Base-by-base conservation (phyloP, 2,329 filamentous ascomycete species). In the Elsinoe ampelina region DNA sequence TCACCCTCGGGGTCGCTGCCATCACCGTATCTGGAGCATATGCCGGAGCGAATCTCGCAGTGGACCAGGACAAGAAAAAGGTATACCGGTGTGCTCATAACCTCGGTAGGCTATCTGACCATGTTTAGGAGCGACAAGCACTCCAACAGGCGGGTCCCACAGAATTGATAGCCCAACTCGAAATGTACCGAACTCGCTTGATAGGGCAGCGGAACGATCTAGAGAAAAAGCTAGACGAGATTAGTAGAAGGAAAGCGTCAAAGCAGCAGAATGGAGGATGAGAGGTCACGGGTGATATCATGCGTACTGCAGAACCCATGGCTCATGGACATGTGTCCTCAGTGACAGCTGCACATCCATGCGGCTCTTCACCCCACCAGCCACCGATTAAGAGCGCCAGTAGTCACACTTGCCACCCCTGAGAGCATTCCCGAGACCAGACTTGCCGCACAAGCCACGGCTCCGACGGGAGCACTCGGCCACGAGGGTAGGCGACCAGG, bases 41-140 rank as follows among this genome's bases (percentile, higher is more conserved):
- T 60, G 84, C 82, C 62, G 82, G 82, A 20, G 82, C 82, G 17
- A 75, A 76, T 5, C 61, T 84, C 59, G 83, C 83, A 66, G 77
- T 73, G 2, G 68, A 75, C 32, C 71, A 75, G 60, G 77, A 83
- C 51, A 67, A 71, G 36, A 72, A 73, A 56, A 67, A 81, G 72
- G 81, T 83, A 69, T 42, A 51, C 10, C 32, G 20, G 52, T 13
- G 11, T 35, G 17, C 54, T 35, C 47, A 17, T 20, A 5, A 34
- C 32, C 2, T 34, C 5, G 20, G 13, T 15, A 36, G 5, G 11
- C 54, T 11, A 32, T 20, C 54, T 15, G 12, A 13, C 48, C 5
- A 17, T 56, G 2, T 6, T 60, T 67, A 70, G 58, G 71, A 78
- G 64, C 73, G 74, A 59, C 63, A 61, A 59, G 57, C 57, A 11